These are phyloP conservation scores for Colletotrichum truncatum DNA, from an alignment of 2,329 filamentous ascomycete species.

Conservation along the genomic window DNA sequence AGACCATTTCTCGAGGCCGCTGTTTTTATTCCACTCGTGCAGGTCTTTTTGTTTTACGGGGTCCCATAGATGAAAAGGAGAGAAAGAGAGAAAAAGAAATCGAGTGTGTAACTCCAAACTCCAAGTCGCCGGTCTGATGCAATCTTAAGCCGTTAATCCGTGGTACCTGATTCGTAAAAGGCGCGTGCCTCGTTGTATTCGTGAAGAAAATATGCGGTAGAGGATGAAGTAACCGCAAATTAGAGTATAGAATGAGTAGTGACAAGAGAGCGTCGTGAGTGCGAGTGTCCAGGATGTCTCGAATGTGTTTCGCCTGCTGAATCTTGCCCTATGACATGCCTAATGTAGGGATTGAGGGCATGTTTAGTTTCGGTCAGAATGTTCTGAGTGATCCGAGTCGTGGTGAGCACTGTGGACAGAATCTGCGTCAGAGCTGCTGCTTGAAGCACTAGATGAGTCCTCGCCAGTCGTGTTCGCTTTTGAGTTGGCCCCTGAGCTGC, in stretches of 20 bases:
- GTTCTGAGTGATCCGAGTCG: constrained; percentile 25
- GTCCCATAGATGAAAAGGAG: constrained; percentile 8
- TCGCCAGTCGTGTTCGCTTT: constrained; percentile 38
- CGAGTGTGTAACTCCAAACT: constrained; percentile 29
- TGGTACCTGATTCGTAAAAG: constrained; percentile 24
- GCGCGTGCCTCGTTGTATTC: constrained; percentile 19
- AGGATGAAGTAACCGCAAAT: not conserved
- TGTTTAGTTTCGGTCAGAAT: constrained; percentile 18
- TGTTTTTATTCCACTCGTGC: constrained; percentile 18
- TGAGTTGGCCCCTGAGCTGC: constrained; percentile 42
- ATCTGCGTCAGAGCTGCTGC: constrained; percentile 44
- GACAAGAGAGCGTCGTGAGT: not conserved
- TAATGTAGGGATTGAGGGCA: not conserved
- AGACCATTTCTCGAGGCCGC: constrained; percentile 12
- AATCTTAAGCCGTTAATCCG: constrained; percentile 32
- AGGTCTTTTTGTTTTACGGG: constrained; percentile 13
- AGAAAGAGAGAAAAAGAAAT: constrained; percentile 15
- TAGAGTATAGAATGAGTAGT: constrained; percentile 9
- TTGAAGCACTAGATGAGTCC: constrained; percentile 43
- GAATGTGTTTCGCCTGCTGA: not conserved
- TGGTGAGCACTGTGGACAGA: constrained; percentile 41
- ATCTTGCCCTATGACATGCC: not conserved
- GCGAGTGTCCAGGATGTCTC: not conserved
- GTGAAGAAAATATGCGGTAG: constrained; percentile 8
- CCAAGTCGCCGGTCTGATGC: constrained; percentile 31